A percentile compares a stretch with the other conserved stretches of the same genome.
Evolutionary conservation across 768 basidiomycete genomes (phyloP).

Genomic region (Naganishia kalamii): DNA sequence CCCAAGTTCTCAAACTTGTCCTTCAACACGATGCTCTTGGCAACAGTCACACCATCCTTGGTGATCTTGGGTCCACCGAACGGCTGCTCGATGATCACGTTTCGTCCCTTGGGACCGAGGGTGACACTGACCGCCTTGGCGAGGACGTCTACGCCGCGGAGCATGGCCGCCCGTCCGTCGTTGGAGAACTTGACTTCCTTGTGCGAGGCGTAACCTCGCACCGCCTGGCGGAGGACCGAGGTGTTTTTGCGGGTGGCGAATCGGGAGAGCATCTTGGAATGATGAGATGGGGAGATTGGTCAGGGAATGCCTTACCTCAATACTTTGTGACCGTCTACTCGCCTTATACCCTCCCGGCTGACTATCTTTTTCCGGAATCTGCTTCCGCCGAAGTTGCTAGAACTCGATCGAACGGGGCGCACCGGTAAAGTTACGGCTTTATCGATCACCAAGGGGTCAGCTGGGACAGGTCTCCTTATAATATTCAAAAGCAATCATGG

Average conservation of each 20-base stretch:
- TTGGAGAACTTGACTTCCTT: conserved; percentile 97
- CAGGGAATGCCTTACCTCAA: too few species aligned
- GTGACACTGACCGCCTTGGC: conserved; percentile 96
- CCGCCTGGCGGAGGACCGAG: conserved; percentile 26
- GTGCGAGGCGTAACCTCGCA: conserved; percentile 52
- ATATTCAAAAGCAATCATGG: too few species aligned
- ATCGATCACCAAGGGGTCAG: too few species aligned
- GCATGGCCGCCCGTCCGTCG: conserved; percentile 84
- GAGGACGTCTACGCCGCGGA: conserved; percentile 91
- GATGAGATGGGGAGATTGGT: not conserved
- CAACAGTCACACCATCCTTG: conserved; percentile 96
- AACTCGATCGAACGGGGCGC: too few species aligned
- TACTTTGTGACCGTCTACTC: too few species aligned
- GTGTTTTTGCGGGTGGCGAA: conserved; percentile 27
- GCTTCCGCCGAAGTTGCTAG: too few species aligned
- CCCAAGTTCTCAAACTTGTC: conserved; percentile 99
- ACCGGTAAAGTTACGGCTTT: not conserved
- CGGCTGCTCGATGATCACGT: conserved; percentile 88
- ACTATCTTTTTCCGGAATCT: too few species aligned
- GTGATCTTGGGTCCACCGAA: conserved; percentile 71
- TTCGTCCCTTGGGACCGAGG: conserved; percentile 93
- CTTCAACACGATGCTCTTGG: conserved; percentile 85
- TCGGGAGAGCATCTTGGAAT: conserved; percentile 27
- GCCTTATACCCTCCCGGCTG: too few species aligned
- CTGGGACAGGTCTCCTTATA: too few species aligned